A percentile compares a stretch with the other conserved stretches of the same genome.
These are phyloP conservation scores for Trametes hirsuta DNA, from an alignment of 1,284 basidiomycete genomes.

Conservation along the genomic window DNA sequence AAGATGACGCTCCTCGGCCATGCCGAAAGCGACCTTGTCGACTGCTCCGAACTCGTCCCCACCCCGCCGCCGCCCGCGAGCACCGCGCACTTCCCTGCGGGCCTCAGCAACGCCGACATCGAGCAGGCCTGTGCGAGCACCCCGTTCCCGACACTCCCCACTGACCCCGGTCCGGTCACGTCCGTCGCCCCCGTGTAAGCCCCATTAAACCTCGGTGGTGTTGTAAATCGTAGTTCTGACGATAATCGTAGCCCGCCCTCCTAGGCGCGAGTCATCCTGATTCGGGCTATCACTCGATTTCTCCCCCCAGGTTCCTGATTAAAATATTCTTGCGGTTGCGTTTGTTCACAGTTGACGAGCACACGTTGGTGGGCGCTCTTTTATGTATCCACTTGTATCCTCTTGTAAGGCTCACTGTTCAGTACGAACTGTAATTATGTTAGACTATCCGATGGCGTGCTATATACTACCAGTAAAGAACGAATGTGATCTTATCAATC, in stretches of 20 bases:
- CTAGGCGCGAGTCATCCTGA: neutral
- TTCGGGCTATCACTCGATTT: no score
- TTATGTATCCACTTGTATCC: no score
- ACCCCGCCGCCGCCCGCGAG: slow-evolving; percentile 23
- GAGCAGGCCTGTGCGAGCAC: slow-evolving; percentile 29
- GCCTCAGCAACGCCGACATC: slow-evolving; percentile 28
- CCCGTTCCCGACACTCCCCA: slow-evolving; percentile 36
- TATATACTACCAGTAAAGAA: no score
- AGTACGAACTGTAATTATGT: no score
- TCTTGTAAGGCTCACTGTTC: no score
- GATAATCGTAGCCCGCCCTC: slow-evolving; percentile 20
- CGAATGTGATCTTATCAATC: no score
- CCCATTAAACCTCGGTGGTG: neutral
- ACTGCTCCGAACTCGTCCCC: slow-evolving; percentile 35
- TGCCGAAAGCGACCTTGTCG: slow-evolving; percentile 27
- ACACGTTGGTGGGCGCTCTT: no score
- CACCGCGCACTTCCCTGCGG: slow-evolving; percentile 31
- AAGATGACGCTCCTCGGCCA: slow-evolving; percentile 39
- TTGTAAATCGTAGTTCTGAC: neutral
- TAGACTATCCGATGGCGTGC: no score
- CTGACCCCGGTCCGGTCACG: slow-evolving; percentile 36
- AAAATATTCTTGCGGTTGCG: no score
- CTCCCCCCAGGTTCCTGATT: no score
- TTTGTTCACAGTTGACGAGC: no score
- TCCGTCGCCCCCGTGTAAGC: slow-evolving; percentile 36